phyloP scores from a whole-genome alignment of 257 asterid genomes.

The Linaria vulgaris region DNA sequence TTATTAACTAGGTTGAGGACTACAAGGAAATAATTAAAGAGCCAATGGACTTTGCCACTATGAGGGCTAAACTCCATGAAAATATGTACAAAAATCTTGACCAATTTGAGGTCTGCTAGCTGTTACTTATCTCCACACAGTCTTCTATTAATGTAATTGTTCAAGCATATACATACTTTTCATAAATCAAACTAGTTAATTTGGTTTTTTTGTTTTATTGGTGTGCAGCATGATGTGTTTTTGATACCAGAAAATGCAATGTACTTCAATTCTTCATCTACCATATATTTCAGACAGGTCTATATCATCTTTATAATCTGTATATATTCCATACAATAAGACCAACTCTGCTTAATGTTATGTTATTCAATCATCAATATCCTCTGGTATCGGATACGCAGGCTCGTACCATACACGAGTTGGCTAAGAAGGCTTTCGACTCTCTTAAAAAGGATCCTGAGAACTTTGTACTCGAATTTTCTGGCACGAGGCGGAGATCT shows the following conservation, averaged over 20 bases:
- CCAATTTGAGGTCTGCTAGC: conserved; percentile 67
- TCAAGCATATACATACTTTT: neutral
- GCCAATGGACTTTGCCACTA: conserved; percentile 96
- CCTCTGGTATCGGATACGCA: conserved; percentile 20
- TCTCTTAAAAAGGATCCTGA: conserved; percentile 62
- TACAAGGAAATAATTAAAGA: conserved; percentile 72
- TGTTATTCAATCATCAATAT: neutral
- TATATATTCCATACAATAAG: neutral
- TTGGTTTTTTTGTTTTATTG: neutral
- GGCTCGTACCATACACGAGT: conserved; percentile 81
- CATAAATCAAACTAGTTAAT: neutral
- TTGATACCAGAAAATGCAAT: conserved; percentile 86
- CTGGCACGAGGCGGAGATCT: conserved; percentile 72
- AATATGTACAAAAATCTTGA: conserved; percentile 71
- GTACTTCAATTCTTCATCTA: conserved; percentile 76
- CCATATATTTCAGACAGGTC: conserved; percentile 78
- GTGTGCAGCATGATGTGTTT: conserved; percentile 76
- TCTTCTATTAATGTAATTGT: neutral
- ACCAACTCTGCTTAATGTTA: neutral
- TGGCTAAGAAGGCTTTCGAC: conserved; percentile 74
- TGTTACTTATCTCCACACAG: neutral
- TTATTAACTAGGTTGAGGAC: conserved; percentile 46
- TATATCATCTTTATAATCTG: neutral
- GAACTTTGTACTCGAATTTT: conserved; percentile 51
- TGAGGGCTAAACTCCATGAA: conserved; percentile 94